Evolutionary conservation across 1,284 basidiomycete species (phyloP).

Genomic region (Austroboletus rostrupii): DNA sequence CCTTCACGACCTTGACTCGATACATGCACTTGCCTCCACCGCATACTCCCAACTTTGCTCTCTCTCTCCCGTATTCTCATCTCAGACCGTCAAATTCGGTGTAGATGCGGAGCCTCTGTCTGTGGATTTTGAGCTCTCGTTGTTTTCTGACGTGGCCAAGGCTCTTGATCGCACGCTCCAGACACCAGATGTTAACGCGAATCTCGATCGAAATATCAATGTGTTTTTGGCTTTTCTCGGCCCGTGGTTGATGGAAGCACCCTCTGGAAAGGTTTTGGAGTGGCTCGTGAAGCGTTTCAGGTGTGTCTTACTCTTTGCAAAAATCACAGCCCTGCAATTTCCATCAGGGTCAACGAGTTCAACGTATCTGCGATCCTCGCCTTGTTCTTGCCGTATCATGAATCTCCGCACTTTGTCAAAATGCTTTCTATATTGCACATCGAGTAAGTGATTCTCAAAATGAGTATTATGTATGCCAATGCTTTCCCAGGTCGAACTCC

Average conservation of each 20-base stretch:
- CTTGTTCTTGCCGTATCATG: constrained; percentile 92
- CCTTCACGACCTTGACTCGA: constrained; percentile 81
- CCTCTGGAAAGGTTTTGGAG: constrained; percentile 86
- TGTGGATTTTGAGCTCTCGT: constrained; percentile 62
- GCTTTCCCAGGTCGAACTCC: constrained; percentile 39
- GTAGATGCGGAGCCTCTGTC: constrained; percentile 15
- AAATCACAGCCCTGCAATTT: not conserved
- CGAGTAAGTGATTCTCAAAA: constrained; percentile 41
- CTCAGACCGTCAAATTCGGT: constrained; percentile 9
- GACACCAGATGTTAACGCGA: constrained; percentile 56
- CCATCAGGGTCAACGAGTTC: constrained; percentile 84
- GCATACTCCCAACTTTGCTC: constrained; percentile 77
- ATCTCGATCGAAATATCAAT: constrained; percentile 59
- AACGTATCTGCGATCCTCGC: constrained; percentile 79
- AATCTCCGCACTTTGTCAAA: constrained; percentile 91
- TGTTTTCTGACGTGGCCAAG: constrained; percentile 85
- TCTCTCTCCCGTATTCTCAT: constrained; percentile 53
- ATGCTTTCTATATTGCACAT: constrained; percentile 87
- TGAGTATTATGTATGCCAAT: constrained; percentile 4
- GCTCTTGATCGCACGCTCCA: constrained; percentile 81
- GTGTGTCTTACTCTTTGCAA: constrained; percentile 38
- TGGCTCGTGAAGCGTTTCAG: constrained; percentile 95
- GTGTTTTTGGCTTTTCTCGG: constrained; percentile 73
- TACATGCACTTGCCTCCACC: constrained; percentile 80
- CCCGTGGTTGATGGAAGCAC: constrained; percentile 77